Base-by-base conservation (phyloP, 306 rosid genomes). In the Trichosanthes cucumerina region DNA sequence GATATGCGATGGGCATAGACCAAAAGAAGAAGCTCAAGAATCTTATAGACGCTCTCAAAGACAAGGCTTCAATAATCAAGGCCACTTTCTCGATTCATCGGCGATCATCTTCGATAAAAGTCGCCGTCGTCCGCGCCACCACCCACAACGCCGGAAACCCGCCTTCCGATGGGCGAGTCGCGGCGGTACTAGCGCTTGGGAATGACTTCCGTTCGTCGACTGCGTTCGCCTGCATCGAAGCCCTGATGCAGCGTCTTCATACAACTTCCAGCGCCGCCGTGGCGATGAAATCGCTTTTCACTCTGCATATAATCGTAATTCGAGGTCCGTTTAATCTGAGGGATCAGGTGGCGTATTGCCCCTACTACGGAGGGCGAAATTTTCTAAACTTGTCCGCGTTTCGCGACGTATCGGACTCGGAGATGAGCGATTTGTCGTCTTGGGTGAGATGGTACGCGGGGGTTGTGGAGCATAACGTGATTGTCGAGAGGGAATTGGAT, bases 361-460 rank as follows among this genome's bases (percentile, higher is more conserved):
- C 97, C 52, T 84, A 82, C 16, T 79, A 80, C 6, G 97, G 97
- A 0, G 96, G 95, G n/a, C 85, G 70, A 23, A 94, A 94, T 31
- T 87, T 89, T 53, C 91, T 94, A 3, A 94, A 94, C 58, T 82
- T 95, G 2, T 85, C 96, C 0, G 63, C 56, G 18, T 95, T 92
- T 69, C 86, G 89, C 16, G 97, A 91, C 80, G 81, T 85, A 23
- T 89, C 93, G 47, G 89, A 85, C 58, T 3, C 74, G 14, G 85
- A 64, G 31, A 79, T 84, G 66, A 13, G 82, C 47, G 84, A 86
- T 41, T 78, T 89, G 26, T 86, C 96, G 28, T 79, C 85, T 0
- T 95, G 99, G 97, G 99, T 91, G 16, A 85, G 97, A 34, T 95
- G 97, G 99, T 91, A 86, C 57, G 96, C 96, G 0, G 83, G 60